Base-by-base conservation (phyloP, 2,329 filamentous ascomycete species). In the Paracoccidioides brasiliensis region DNA sequence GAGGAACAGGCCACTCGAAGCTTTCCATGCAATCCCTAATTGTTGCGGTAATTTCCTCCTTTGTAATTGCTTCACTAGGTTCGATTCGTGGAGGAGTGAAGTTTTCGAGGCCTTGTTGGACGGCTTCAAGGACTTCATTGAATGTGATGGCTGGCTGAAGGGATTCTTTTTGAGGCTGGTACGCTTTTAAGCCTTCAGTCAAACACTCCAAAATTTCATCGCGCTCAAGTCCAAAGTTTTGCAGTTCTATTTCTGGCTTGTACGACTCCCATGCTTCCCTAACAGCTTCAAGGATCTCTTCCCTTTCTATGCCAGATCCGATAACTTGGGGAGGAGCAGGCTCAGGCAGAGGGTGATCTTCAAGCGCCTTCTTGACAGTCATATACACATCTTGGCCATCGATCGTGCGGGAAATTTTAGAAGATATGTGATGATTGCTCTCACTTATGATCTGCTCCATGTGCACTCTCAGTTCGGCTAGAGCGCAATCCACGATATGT, bases 201-300 rank as follows among this genome's bases (percentile, higher is more conserved):
- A 97, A 78, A 61, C 90, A 95, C 42, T 86, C 83, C 12, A 97
- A 76, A 50, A 97, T 86, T 66, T 97, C 91, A 10, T 96, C 89
- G 4, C 89, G 81, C 68, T 95, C 91, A 0, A 97, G 76, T 1
- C 90, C 91, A 59, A 94, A 86, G 64, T 95, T 89, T 63, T 95
- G 86, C 4, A 95, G 79, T 63, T 95, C 85, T 52, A 95, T 89
- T 63, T 96, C 89, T 0, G 91, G 91, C 71, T 95, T 95, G 72
- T 95, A 95, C 54, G 84, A 88, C 66, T 96, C 91, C 82, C 90
- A 95, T 0, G 90, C 91, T 62, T 95, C 90, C 62, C 84, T 84
- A 12, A 97, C 86, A 3, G 90, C 90, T 33, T 86, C 80, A 1
- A 97, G 80, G 40, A 97, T 88, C 57, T 94, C 88, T 51, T 95